Evolutionary conservation across 2,329 filamentous ascomycete species (phyloP), one percentile per base, ranked within the genome.

Genomic region (Neofusicoccum laricinum): DNA sequence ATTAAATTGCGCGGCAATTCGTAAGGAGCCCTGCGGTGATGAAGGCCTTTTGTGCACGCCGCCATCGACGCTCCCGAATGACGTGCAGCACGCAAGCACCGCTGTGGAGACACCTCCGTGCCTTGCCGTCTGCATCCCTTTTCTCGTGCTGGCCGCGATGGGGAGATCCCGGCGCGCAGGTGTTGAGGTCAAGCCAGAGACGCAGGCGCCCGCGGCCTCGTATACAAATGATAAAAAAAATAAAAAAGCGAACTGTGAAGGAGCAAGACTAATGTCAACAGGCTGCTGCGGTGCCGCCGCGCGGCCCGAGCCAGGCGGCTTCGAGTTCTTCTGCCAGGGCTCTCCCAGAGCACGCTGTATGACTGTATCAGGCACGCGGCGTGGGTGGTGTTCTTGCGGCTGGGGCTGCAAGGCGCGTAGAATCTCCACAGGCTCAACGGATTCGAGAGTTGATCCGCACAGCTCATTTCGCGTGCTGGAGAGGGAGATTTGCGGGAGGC

Each of bases 401-500:
- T 30, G 53, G 53, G 50, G 17, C n/a, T 15, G 53, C 19, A 15
- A 41, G 53, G 53, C 53, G 53, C 53, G 53, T 21, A 58, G 38
- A 41, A 58, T 58, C 53, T 58, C 53, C 53, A 58, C 53, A 58
- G 19, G 38, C 53, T 25, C 53, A 41, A 58, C 38, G 21, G 53
- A 58, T 43, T 58, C 25, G 38, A 58, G 38, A 43, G 40, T 25
- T 41, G 53, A 58, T 58, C 38, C 53, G 53, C 53, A 58, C 53
- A 32, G 53, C 57, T 61, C 57, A 61, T 61, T 61, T 61, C 57
- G 57, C 57, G 57, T 58, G 53, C 53, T 58, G 53, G 53, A 43
- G 53, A 58, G 43, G 45, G 57, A 61, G 57, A 61, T 61, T 61
- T 61, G 57, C 45, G 57, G 41, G 57, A 61, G 57, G 57, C 57